Evolutionary conservation across 176 grass and related monocot genomes (phyloP).

Genomic region (Canna indica): DNA sequence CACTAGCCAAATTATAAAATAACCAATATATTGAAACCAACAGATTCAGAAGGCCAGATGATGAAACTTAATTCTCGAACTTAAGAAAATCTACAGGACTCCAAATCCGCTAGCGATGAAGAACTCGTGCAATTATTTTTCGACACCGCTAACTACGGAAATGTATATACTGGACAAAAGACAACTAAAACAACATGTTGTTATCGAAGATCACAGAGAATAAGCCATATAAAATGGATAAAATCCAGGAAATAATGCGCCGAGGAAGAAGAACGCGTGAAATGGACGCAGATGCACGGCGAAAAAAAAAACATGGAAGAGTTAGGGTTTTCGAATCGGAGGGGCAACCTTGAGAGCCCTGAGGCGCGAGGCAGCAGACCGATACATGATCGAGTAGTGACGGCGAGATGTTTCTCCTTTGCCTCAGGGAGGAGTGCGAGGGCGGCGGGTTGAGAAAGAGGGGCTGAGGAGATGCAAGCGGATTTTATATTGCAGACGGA

Average conservation of each 20-base stretch:
- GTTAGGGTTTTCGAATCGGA: background rate
- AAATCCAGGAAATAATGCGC: background rate
- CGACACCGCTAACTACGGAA: background rate
- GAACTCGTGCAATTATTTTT: background rate
- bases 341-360: constrained; percentile 38
- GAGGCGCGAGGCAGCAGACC: constrained; percentile 29
- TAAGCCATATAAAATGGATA: background rate
- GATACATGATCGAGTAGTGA: constrained; percentile 29
- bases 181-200: background rate
- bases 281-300: background rate
- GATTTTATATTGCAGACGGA: no score
- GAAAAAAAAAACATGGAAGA: constrained; percentile 11
- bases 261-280: background rate
- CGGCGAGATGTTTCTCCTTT: background rate
- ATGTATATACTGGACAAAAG: no score
- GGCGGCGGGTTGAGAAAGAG: no score
- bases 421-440: no score
- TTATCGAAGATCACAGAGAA: background rate
- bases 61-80: no score
- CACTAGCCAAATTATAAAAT: no score
- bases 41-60: no score
- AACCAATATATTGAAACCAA: no score
- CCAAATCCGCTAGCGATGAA: background rate
- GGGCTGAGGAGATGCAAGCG: no score
- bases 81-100: background rate